Evolutionary conservation across 495 filamentous ascomycete species (phyloP).

Genomic region (Aspergillus olivimuriae): DNA sequence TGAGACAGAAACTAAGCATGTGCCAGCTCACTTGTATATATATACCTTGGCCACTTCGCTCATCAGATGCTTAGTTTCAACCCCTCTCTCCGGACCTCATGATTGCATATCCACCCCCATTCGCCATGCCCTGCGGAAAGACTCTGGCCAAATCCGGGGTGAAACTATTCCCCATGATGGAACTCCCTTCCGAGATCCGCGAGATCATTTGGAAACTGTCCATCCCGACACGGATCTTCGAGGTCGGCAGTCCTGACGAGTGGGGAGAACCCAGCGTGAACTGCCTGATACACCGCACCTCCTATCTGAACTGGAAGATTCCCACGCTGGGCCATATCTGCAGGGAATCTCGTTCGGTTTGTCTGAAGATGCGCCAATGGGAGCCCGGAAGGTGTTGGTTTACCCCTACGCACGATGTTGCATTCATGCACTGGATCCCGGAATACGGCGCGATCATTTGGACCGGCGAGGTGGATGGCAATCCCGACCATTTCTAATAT

Average conservation of each 20-base stretch:
- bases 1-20: too few species aligned
- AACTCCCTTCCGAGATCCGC: background rate
- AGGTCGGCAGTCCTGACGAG: background rate
- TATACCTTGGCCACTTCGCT: too few species aligned
- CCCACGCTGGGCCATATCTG: background rate
- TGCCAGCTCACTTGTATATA: too few species aligned
- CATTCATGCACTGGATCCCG: background rate
- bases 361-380: background rate
- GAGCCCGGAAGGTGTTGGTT: background rate
- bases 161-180: background rate
- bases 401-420: background rate
- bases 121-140: too few species aligned
- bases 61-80: too few species aligned
- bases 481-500: background rate
- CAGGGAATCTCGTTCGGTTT: background rate
- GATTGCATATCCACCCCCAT: too few species aligned
- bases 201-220: background rate
- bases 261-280: background rate
- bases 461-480: background rate
- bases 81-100: too few species aligned
- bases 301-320: background rate
- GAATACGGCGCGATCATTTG: background rate
- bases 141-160: too few species aligned
- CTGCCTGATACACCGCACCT: background rate
- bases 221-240: background rate